Evolutionary conservation across 352 stramenopile species (phyloP), one percentile per base, ranked within the genome.

Genomic region (Pythium volutum): DNA sequence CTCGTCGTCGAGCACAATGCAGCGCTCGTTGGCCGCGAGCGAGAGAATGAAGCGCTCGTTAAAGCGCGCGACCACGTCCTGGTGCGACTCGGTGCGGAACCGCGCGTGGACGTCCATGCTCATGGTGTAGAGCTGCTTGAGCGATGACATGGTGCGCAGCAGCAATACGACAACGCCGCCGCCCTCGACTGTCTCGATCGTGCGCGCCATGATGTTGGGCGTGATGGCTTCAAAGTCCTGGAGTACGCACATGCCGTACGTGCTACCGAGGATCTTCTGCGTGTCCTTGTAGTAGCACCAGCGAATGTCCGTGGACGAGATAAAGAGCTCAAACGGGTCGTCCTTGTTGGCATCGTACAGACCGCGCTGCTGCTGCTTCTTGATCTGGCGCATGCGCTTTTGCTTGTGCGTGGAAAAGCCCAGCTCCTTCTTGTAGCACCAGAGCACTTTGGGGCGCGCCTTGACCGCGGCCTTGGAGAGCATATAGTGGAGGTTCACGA

Each of bases 261-360:
- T 99, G 55, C 93, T 94, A 46, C 98, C 98, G 48, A 99, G 79
- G 49, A 99, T 96, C 67, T 98, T 98, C 73, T 99, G 95, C n/a
- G 96, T 98, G 69, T 99, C 98, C 75, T 98, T 99, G 83, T 99
- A 99, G 78, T 99, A 99, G 77, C 95, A 99, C 97, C 97, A 99
- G 47, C 95, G 97, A 61, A 99, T 99, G 62, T 98, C 87, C 1
- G 97, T 99, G 62, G 88, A 96, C 59, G 89, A 97, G 42, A 99
- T 92, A 77, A 99, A 99, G 31, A 99, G 82, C 75, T 99, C 97
- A 77, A 99, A 99, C 59, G 93, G 94, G 69, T 98, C 92, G 62
- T 98, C 91, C 59, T 89, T 90, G 64, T 90, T 89, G 7, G 85
- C 66, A 67, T 98, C 94, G 66, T 98, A 97, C 20, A 98, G 74